Percentiles rank a stretch among this genome's conserved stretches.
Conservation (phyloP, 495 filamentous ascomycete species). For the Cudoniella acicularis region DNA sequence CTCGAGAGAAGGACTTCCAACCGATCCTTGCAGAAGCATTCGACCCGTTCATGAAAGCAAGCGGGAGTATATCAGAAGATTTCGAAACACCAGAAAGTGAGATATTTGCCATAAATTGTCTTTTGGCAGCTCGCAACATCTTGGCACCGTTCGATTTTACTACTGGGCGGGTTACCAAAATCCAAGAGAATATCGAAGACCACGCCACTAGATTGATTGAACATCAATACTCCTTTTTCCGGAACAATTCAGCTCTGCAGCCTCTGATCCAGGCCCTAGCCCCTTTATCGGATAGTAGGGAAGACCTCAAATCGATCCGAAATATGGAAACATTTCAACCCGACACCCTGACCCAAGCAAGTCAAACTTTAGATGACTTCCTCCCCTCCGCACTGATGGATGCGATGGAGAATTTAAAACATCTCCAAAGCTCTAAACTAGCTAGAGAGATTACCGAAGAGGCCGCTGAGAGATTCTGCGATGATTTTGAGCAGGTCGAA, state of each 20-base stretch:
- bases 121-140: slow-evolving; percentile 51
- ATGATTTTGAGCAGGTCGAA: slow-evolving; percentile 88
- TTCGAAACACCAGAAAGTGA: slow-evolving; percentile 53
- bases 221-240: slow-evolving; percentile 64
- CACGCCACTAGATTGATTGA: slow-evolving; percentile 44
- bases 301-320: slow-evolving; percentile 45
- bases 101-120: slow-evolving; percentile 83
- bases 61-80: slow-evolving; percentile 62
- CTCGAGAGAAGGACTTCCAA: slow-evolving; percentile 64
- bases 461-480: slow-evolving; percentile 82
- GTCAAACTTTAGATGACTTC: slow-evolving; percentile 84
- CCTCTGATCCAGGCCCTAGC: slow-evolving; percentile 53
- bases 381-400: slow-evolving; percentile 91
- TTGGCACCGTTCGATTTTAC: slow-evolving; percentile 59
- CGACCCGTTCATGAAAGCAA: slow-evolving; percentile 77
- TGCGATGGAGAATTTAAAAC: slow-evolving; percentile 73
- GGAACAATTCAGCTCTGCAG: slow-evolving; percentile 68
- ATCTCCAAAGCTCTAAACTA: slow-evolving; percentile 63
- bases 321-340: slow-evolving; percentile 59
- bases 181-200: slow-evolving; percentile 43
- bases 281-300: slow-evolving; percentile 43
- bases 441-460: slow-evolving; percentile 74
- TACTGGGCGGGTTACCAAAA: slow-evolving; percentile 32
- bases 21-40: slow-evolving; percentile 78
- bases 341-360: slow-evolving; percentile 55